Evolutionary conservation across 768 basidiomycete species (phyloP).

Genomic region (Exidia glandulosa): DNA sequence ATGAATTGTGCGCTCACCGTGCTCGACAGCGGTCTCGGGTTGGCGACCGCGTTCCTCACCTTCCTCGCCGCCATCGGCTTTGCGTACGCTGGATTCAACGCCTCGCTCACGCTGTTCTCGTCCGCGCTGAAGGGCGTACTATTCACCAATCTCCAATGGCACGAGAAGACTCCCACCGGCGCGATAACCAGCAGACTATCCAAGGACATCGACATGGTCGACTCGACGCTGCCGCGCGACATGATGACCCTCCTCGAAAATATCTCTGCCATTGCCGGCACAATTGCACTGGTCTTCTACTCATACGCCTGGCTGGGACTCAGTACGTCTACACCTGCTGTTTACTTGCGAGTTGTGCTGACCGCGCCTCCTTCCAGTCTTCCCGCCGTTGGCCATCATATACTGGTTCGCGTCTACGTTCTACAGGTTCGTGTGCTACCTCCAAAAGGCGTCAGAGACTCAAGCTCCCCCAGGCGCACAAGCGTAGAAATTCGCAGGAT

Average conservation of each 20-base stretch:
- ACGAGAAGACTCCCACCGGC: conserved; percentile 23
- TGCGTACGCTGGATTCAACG: conserved; percentile 4
- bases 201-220: conserved; percentile 51
- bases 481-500: not conserved
- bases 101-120: not conserved
- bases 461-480: not conserved
- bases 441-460: too few relatives aligned
- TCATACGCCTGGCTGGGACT: conserved; percentile 58
- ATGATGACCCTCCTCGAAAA: conserved; percentile 33
- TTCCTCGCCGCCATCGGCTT: conserved; percentile 51
- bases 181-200: conserved; percentile 46
- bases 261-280: conserved; percentile 39
- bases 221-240: conserved; percentile 30
- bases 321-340: conserved; percentile 1
- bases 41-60: conserved; percentile 41
- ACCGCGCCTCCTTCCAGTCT: conserved; percentile 17
- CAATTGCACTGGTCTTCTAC: conserved; percentile 50
- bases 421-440: not conserved
- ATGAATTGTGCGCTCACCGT: conserved; percentile 38
- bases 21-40: conserved; percentile 36
- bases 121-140: not conserved
- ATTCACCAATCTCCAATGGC: not conserved
- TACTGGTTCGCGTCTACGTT: not conserved
- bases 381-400: conserved; percentile 35
- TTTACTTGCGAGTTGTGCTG: not conserved